Conservation (phyloP, 331 rosid genomes). For the Pyracantha coccinea region DNA sequence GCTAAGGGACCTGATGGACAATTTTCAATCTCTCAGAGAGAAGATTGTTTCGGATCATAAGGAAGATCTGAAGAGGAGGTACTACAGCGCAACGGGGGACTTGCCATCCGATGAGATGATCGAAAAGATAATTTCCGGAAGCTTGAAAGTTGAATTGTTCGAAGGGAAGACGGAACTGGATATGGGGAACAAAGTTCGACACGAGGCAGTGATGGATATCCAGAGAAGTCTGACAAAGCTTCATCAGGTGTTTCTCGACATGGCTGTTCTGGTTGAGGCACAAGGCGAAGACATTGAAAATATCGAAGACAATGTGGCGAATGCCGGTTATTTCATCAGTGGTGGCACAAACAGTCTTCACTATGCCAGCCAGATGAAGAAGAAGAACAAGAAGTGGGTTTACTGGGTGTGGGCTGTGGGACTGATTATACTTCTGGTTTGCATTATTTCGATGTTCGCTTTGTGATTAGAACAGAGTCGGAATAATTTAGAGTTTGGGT, state of each 20-base stretch:
- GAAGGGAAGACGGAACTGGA: constrained; percentile 66
- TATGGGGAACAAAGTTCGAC: constrained; percentile 48
- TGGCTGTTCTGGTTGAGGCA: constrained; percentile 85
- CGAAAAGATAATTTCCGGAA: constrained; percentile 61
- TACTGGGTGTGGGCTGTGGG: constrained; percentile 66
- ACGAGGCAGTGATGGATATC: constrained; percentile 68
- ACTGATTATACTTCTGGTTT: constrained; percentile 64
- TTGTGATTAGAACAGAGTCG: constrained; percentile 30
- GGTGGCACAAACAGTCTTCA: constrained; percentile 82
- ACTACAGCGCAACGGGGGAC: constrained; percentile 45
- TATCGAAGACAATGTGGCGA: constrained; percentile 74
- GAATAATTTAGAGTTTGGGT: background rate
- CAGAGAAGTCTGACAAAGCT: constrained; percentile 59
- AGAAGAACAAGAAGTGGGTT: constrained; percentile 57
- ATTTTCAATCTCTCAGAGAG: constrained; percentile 67
- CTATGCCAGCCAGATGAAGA: constrained; percentile 79
- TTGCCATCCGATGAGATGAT: constrained; percentile 60
- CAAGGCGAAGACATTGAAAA: constrained; percentile 72
- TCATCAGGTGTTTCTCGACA: constrained; percentile 49
- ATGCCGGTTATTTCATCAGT: constrained; percentile 47
- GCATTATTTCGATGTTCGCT: constrained; percentile 52
- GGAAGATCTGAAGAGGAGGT: constrained; percentile 77
- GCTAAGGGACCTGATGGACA: constrained; percentile 70
- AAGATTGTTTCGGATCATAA: constrained; percentile 60
- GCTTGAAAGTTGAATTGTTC: constrained; percentile 45